Conservation (phyloP, 768 basidiomycete species). For the Lentinus brumalis region DNA sequence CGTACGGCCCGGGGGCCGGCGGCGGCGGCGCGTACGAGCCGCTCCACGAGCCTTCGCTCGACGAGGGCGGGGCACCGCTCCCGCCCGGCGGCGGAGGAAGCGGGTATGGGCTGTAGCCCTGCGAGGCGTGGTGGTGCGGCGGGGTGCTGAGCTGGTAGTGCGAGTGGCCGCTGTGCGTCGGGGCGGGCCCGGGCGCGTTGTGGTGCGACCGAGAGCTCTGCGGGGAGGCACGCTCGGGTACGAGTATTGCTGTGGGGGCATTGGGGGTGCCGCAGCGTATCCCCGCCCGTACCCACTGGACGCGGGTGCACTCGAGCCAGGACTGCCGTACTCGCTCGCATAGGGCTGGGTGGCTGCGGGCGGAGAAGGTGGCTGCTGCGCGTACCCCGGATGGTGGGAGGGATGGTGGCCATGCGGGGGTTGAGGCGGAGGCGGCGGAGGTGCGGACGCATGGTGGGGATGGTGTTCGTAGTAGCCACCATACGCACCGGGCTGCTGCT, state of each 20-base stretch:
- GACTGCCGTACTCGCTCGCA: slow-evolving; percentile 13
- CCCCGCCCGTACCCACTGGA: slow-evolving; percentile 5
- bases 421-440: slow-evolving; percentile 25
- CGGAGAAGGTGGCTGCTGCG: slow-evolving; percentile 14
- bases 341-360: slow-evolving; percentile 16
- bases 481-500: slow-evolving; percentile 17
- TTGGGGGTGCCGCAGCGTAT: slow-evolving; percentile 3
- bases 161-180: slow-evolving; percentile 6
- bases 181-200: slow-evolving; percentile 6
- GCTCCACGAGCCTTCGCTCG: slow-evolving; percentile 12
- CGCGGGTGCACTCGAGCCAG: slow-evolving; percentile 10
- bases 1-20: slow-evolving; percentile 8
- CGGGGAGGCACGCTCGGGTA: slow-evolving; percentile 10
- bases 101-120: slow-evolving; percentile 29
- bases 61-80: not conserved
- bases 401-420: slow-evolving; percentile 29
- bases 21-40: slow-evolving; percentile 14
- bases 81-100: slow-evolving; percentile 24
- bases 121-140: slow-evolving; percentile 24
- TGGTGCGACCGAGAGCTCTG: slow-evolving; percentile 3
- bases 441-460: slow-evolving; percentile 25
- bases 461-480: slow-evolving; percentile 23
- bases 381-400: slow-evolving; percentile 24
- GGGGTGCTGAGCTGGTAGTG: slow-evolving; percentile 32
- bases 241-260: slow-evolving; percentile 14